A percentile compares a stretch with the other conserved stretches of the same genome.
These are phyloP conservation scores for Glycine tomentella DNA, from an alignment of 306 rosid species.

Conservation along the genomic window DNA sequence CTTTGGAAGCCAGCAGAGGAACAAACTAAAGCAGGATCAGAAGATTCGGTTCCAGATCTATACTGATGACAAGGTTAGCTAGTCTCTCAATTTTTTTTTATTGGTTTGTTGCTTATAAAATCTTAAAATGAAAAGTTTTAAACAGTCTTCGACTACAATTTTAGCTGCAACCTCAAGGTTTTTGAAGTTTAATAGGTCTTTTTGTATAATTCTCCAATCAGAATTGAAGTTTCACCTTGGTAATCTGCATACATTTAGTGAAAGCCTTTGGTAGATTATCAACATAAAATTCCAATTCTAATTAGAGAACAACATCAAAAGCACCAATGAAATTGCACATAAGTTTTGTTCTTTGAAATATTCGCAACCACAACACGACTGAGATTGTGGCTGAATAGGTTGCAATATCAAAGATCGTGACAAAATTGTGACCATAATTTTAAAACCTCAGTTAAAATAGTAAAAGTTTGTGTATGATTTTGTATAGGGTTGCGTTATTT, in stretches of 20 bases:
- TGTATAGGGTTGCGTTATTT: neutral
- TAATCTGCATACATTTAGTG: neutral
- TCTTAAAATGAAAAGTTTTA: neutral
- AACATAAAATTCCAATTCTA: neutral
- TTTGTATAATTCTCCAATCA: neutral
- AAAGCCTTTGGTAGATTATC: neutral
- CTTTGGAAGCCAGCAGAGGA: conserved; percentile 66
- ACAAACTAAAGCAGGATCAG: conserved; percentile 52
- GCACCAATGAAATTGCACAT: neutral
- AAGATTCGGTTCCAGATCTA: conserved; percentile 72
- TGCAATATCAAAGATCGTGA: neutral
- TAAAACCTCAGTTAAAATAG: neutral
- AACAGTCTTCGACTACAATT: neutral
- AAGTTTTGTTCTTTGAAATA: neutral
- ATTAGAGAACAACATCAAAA: neutral
- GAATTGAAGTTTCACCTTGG: neutral
- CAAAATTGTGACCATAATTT: too few species aligned
- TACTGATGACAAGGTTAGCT: conserved; percentile 72
- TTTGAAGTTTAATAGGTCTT: neutral
- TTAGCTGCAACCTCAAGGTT: neutral
- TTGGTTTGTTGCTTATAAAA: neutral
- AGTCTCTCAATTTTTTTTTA: neutral
- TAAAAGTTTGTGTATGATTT: neutral
- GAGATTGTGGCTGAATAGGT: too few species aligned
- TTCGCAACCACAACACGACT: too few species aligned